Evolutionary conservation across 1,139 yeast genomes (phyloP).

Genomic region (Suhomyces anneliseae): DNA sequence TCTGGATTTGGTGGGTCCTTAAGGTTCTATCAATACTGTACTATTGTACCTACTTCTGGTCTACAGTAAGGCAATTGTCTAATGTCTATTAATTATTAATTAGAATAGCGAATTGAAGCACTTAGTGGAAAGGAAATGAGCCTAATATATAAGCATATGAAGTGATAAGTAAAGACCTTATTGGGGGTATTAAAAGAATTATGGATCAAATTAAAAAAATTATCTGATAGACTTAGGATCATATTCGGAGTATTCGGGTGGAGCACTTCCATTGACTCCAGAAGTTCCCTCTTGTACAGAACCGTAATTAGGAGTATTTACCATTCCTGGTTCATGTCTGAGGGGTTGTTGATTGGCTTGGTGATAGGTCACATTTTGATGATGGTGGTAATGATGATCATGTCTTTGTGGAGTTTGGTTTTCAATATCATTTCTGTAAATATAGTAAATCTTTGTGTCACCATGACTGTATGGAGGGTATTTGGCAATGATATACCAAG

Average conservation of each 20-base stretch:
- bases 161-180: background rate
- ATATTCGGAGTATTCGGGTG: slow-evolving; percentile 41
- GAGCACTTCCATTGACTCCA: slow-evolving; percentile 15
- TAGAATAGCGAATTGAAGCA: background rate
- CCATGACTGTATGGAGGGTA: slow-evolving; percentile 29
- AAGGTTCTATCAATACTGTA: too few relatives aligned
- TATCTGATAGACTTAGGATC: slow-evolving; percentile 14
- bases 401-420: slow-evolving; percentile 21
- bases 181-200: background rate
- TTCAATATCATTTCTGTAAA: slow-evolving; percentile 36
- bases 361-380: slow-evolving; percentile 15
- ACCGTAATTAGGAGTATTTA: slow-evolving; percentile 24
- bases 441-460: slow-evolving; percentile 33
- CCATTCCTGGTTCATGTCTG: slow-evolving; percentile 14
- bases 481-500: slow-evolving; percentile 62
- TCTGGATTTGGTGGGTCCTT: too few relatives aligned
- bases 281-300: slow-evolving; percentile 25
- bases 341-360: slow-evolving; percentile 11
- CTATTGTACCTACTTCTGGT: too few relatives aligned
- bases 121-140: too few relatives aligned
- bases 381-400: slow-evolving; percentile 24
- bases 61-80: background rate
- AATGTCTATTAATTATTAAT: background rate
- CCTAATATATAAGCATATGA: background rate
- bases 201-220: too few relatives aligned